Percentiles rank a stretch among this genome's conserved stretches.
These are phyloP conservation scores for Brettanomyces sp. DNA, from an alignment of 805 yeast species.

Conservation along the genomic window DNA sequence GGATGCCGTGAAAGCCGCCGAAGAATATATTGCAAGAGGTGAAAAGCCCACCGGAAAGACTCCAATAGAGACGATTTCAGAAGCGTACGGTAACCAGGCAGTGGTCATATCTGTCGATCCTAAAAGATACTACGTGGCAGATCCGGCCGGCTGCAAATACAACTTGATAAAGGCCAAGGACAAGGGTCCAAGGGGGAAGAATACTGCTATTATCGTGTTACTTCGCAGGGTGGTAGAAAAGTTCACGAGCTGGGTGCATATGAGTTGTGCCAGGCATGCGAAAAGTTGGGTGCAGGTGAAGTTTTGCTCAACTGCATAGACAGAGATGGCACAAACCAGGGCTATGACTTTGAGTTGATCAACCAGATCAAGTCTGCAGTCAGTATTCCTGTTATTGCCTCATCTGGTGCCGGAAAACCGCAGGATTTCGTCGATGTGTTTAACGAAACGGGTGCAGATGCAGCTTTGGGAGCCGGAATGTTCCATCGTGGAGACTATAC, in stretches of 20 bases:
- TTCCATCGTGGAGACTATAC: conserved; percentile 93
- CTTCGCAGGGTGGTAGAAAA: conserved; percentile 95
- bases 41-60: conserved; percentile 57
- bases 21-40: conserved; percentile 56
- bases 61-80: conserved; percentile 89
- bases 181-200: conserved; percentile 87
- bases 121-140: conserved; percentile 66
- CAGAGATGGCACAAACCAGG: conserved; percentile 93
- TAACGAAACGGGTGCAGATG: conserved; percentile 74
- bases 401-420: conserved; percentile 96
- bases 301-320: conserved; percentile 88
- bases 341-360: conserved; percentile 82
- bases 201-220: conserved; percentile 90
- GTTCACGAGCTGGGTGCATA: conserved; percentile 79
- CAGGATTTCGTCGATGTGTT: conserved; percentile 86
- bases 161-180: conserved; percentile 50
- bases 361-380: conserved; percentile 69
- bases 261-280: conserved; percentile 83
- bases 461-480: conserved; percentile 98
- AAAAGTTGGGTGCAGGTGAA: conserved; percentile 94
- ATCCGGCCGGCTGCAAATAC: conserved; percentile 53
- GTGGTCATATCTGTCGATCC: conserved; percentile 99
- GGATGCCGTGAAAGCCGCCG: conserved; percentile 92
- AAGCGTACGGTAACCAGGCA: conserved; percentile 91
- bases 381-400: conserved; percentile 88